Conservation (phyloP, 2,329 filamentous ascomycete genomes). For the Epicoccum nigrum region DNA sequence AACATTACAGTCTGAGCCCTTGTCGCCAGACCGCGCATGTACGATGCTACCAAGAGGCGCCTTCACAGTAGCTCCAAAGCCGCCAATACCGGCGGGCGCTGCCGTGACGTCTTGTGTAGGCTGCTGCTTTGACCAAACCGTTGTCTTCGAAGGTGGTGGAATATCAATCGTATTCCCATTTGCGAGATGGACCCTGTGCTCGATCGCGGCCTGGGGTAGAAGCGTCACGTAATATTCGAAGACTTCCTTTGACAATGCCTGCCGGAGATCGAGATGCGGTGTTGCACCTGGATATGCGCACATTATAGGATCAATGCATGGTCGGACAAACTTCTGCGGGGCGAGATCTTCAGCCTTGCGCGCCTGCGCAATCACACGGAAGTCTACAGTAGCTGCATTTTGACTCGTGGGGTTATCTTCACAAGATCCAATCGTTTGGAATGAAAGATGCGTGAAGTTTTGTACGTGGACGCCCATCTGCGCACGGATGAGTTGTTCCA, state of each 20-base stretch:
- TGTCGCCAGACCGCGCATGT: conserved; percentile 52
- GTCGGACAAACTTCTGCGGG: conserved; percentile 48
- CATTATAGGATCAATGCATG: conserved; percentile 52
- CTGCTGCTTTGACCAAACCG: conserved; percentile 42
- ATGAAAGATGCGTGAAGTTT: conserved; percentile 45
- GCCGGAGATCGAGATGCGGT: conserved; percentile 47
- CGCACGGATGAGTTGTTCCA: conserved; percentile 45
- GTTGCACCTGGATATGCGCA: conserved; percentile 53
- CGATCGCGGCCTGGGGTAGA: conserved; percentile 32
- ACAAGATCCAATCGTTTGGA: conserved; percentile 48
- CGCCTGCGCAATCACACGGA: conserved; percentile 57
- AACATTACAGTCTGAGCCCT: conserved; percentile 46
- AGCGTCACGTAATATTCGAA: conserved; percentile 53
- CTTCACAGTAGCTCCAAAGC: conserved; percentile 37
- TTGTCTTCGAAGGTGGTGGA: conserved; percentile 39
- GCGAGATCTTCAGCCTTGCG: conserved; percentile 41
- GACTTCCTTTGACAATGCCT: conserved; percentile 49
- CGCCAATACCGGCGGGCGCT: conserved; percentile 4
- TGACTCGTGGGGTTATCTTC: conserved; percentile 53
- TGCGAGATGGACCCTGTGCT: conserved; percentile 36
- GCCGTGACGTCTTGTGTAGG: conserved; percentile 35
- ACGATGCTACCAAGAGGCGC: conserved; percentile 53
- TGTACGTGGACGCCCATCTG: conserved; percentile 47
- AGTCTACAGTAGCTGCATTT: conserved; percentile 57
- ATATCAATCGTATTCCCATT: conserved; percentile 41